phyloP scores from a whole-genome alignment of 1,284 basidiomycete genomes.

The Ceratobasidium sp. region DNA sequence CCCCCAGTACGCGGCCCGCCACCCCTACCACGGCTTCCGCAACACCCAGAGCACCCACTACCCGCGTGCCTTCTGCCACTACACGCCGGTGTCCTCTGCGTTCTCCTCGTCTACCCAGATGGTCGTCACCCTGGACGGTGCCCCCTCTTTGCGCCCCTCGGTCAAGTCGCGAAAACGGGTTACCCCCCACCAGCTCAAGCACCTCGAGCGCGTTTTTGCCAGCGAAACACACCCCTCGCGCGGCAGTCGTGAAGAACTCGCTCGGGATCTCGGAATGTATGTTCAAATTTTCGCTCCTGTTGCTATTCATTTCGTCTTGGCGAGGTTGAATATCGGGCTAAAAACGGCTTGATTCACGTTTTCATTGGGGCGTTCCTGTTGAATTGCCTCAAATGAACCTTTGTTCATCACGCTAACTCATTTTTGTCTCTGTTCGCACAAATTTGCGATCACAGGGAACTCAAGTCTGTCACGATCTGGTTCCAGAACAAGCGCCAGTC shows the following conservation, averaged over 20 bases:
- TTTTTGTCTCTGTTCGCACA: slow-evolving; percentile 36
- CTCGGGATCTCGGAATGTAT: slow-evolving; percentile 72
- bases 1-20: slow-evolving; percentile 26
- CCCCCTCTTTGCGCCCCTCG: slow-evolving; percentile 37
- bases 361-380: slow-evolving; percentile 61
- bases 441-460: slow-evolving; percentile 66
- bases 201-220: slow-evolving; percentile 80
- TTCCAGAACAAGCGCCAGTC: slow-evolving; percentile 86
- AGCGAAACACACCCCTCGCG: slow-evolving; percentile 77
- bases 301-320: slow-evolving; percentile 61
- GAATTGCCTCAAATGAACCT: slow-evolving; percentile 9
- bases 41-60: slow-evolving; percentile 44
- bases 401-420: slow-evolving; percentile 40
- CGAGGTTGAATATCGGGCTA: slow-evolving; percentile 45
- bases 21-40: slow-evolving; percentile 42
- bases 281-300: slow-evolving; percentile 56
- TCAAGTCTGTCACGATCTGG: slow-evolving; percentile 84
- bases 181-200: slow-evolving; percentile 73
- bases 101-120: slow-evolving; percentile 30
- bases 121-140: slow-evolving; percentile 41
- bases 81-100: slow-evolving; percentile 34
- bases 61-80: slow-evolving; percentile 43
- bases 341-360: slow-evolving; percentile 59
- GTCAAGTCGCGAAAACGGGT: slow-evolving; percentile 72
- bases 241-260: slow-evolving; percentile 75